A percentile compares a stretch with the other conserved stretches of the same genome.
Evolutionary conservation across 2,329 filamentous ascomycete species (phyloP).

Genomic region (Eutypella sp.): DNA sequence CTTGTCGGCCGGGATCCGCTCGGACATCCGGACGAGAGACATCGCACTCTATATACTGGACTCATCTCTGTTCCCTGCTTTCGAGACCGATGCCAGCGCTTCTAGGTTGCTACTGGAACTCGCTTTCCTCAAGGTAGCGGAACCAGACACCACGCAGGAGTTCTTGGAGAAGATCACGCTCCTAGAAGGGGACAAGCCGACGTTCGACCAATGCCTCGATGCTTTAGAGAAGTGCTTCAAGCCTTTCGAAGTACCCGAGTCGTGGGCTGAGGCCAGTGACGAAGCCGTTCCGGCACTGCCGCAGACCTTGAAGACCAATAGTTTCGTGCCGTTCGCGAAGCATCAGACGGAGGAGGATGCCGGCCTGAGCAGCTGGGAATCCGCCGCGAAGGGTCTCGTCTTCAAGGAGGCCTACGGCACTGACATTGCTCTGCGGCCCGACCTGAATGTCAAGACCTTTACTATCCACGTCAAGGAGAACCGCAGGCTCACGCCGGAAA

Average conservation of each 20-base stretch:
- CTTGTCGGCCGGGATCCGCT: conserved; percentile 65
- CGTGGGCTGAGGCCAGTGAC: conserved; percentile 70
- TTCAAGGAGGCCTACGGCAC: conserved; percentile 95
- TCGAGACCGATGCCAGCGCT: conserved; percentile 57
- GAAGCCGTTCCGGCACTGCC: conserved; percentile 54
- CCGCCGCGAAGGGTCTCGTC: conserved; percentile 76
- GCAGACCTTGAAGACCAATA: conserved; percentile 66
- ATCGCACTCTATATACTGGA: conserved; percentile 74
- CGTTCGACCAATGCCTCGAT: conserved; percentile 54
- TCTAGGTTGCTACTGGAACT: conserved; percentile 70
- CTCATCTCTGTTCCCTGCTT: conserved; percentile 59
- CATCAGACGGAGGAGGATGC: conserved; percentile 63
- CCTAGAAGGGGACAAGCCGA: conserved; percentile 48
- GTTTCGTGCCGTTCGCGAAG: conserved; percentile 78
- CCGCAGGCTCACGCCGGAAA: conserved; percentile 78
- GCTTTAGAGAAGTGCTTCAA: conserved; percentile 66
- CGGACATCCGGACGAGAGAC: conserved; percentile 63
- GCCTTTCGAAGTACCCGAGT: conserved; percentile 67
- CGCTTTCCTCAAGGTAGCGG: conserved; percentile 75
- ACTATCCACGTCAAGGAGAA: conserved; percentile 93
- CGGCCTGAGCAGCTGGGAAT: conserved; percentile 69
- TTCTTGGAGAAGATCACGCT: conserved; percentile 61
- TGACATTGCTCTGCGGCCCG: conserved; percentile 69
- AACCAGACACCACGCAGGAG: conserved; percentile 58
- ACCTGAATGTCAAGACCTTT: conserved; percentile 78